phyloP scores from a whole-genome alignment of 345 rosid species.

The rapeseed (Brassica napus) region Da-Ae NC_063436.1:26971501-26972000 shows the following conservation, averaged over 20 bases:
- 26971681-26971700: constrained; percentile 96
- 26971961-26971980: constrained; percentile 70
- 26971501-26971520: too few relatives aligned
- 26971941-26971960: constrained; percentile 53
- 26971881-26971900: constrained; percentile 3
- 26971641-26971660: constrained; percentile 87
- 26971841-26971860: constrained; percentile 81
- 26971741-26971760: constrained; percentile 62
- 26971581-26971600: not conserved
- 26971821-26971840: constrained; percentile 72
- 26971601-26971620: not conserved
- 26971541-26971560: too few relatives aligned
- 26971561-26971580: not conserved
- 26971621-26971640: not conserved
- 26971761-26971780: constrained; percentile 64
- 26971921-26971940: constrained; percentile 23
- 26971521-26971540: not conserved
- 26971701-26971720: constrained; percentile 83
- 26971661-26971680: constrained; percentile 39
- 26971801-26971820: constrained; percentile 71
- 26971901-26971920: not conserved
- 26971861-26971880: constrained; percentile 65
- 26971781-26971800: constrained; percentile 86
- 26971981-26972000: constrained; percentile 80
- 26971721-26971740: constrained; percentile 85